Evolutionary conservation across 176 grass and related monocot species (phyloP).

Genomic region (Alopecurus myosuroides): DNA sequence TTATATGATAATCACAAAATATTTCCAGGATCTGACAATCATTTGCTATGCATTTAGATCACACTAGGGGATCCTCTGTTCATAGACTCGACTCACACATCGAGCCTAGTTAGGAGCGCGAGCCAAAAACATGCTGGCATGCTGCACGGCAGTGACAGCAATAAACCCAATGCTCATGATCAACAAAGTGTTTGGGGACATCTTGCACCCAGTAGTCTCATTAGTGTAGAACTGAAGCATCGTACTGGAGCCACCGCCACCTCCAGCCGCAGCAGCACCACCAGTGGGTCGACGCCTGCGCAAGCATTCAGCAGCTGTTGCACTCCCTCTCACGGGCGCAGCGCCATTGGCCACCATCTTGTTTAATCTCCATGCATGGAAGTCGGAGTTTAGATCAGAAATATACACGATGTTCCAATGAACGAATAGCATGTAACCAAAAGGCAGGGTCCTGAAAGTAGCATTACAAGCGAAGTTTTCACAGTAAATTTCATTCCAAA

Average conservation of each 20-base stretch:
- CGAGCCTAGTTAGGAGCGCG: constrained; percentile 37
- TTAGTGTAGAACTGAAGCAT: constrained; percentile 45
- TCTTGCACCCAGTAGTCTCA: constrained; percentile 73
- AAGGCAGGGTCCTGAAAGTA: neutral
- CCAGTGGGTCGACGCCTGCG: neutral
- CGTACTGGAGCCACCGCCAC: neutral
- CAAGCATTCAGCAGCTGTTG: neutral
- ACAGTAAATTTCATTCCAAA: neutral
- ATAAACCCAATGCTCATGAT: constrained; percentile 97
- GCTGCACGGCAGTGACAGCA: constrained; percentile 62
- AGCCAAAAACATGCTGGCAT: constrained; percentile 79
- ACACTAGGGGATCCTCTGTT: neutral
- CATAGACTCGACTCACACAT: neutral
- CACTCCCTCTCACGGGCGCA: neutral
- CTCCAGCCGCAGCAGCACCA: neutral
- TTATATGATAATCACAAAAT: neutral
- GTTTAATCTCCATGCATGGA: neutral
- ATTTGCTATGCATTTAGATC: constrained; percentile 16
- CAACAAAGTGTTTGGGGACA: constrained; percentile 84
- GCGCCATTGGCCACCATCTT: constrained; percentile 4
- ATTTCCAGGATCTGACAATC: neutral
- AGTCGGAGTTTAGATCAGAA: neutral
- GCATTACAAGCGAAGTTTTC: neutral
- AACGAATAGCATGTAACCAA: neutral
- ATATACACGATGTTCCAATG: no score